Conservation (phyloP, 73 alveolate genomes). For the Effrenium voratum region DNA sequence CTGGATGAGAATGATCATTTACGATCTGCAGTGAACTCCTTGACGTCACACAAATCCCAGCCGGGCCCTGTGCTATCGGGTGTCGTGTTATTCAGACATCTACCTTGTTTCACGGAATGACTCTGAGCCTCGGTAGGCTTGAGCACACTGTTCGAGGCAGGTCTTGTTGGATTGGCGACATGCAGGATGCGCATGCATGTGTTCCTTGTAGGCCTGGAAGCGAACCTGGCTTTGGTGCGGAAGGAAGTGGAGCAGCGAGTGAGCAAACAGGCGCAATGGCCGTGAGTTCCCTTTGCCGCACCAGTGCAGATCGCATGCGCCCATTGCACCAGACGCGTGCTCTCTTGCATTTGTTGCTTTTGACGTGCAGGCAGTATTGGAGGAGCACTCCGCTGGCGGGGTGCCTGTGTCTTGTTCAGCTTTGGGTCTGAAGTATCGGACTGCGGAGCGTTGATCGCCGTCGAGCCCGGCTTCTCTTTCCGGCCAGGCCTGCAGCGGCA, state of each 20-base stretch:
- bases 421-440: background rate
- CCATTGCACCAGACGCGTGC: background rate
- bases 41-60: background rate
- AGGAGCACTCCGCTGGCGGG: slow-evolving; percentile 5
- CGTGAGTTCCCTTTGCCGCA: background rate
- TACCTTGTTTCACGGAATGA: no score
- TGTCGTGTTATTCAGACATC: no score
- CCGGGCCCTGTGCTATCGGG: background rate
- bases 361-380: background rate
- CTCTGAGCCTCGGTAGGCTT: no score
- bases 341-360: background rate
- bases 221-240: background rate
- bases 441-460: no score
- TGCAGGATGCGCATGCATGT: no score
- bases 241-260: slow-evolving; percentile 7
- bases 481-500: slow-evolving; percentile 2
- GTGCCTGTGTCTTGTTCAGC: background rate
- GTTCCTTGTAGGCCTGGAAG: slow-evolving; percentile 21
- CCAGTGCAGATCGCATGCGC: background rate
- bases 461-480: no score
- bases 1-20: background rate
- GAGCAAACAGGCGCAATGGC: background rate
- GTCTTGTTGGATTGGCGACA: no score
- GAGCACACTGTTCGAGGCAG: slow-evolving; percentile 9
- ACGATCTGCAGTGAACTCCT: background rate